Base-by-base conservation (phyloP, 768 basidiomycete genomes). In the Leccinum rimulosum region DNA sequence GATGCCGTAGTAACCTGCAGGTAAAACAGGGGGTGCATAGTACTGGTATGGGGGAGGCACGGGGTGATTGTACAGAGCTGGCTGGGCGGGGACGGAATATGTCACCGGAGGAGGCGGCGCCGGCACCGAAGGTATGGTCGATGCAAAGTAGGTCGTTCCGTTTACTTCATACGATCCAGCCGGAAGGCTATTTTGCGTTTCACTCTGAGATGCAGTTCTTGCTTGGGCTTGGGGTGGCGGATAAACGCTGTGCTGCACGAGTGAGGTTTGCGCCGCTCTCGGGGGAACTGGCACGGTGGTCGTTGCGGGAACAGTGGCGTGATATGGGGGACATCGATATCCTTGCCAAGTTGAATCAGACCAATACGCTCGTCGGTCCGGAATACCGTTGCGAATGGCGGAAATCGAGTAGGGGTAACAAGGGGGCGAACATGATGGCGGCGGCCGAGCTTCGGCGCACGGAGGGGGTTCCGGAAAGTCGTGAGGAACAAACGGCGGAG, bases 391-490 rank as follows among this genome's bases (percentile, higher is more conserved):
- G 31, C 52, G 60, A 63, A 53, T 3, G 17, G 15, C 22, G 22
- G 25, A 2, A 54, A 33, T 48, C 38, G 27, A 35, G 27, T 49
- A 55, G 19, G n/a, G 31, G 38, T 31, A 52, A 57, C 11, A 30
- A 14, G 45, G 19, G 19, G 49, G 72, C 77, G 57, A 66, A 78
- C 76, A 74, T 45, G 71, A 61, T 45, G 68, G 56, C 48, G 67
- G 64, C 19, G 69, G 70, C 28, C 63, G 64, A 4, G 74, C 70
- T 55, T 75, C 75, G 28, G 71, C 67, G 57, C 73, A 72, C 27
- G 61, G 74, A 54, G 72, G 73, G 36, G 67, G 63, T n/a, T 56
- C 52, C 14, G 31, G 17, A 43, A 38, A 51, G 8, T 36, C 47
- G 52, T 62, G 58, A 8, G 17, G 25, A 36, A 30, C 19, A 10